Evolutionary conservation across 78 protist genomes (phyloP).

Genomic region (Capsaspora owczarzaki): DNA sequence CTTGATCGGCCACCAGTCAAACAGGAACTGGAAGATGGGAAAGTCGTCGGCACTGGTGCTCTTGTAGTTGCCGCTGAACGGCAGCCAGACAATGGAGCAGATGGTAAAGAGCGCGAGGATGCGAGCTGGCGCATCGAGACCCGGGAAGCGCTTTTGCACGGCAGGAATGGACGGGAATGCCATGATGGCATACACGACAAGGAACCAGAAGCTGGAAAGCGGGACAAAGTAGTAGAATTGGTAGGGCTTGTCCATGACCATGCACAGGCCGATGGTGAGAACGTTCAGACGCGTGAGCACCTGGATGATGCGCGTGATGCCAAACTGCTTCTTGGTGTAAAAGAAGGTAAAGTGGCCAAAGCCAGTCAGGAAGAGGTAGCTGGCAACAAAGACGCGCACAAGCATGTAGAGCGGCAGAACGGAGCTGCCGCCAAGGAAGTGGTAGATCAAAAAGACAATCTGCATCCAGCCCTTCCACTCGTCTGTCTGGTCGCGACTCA

Average conservation of each 20-base stretch:
- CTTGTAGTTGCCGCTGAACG: too few relatives aligned
- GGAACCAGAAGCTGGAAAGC: conserved; percentile 40
- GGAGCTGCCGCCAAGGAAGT: conserved; percentile 42
- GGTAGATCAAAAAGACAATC: conserved; percentile 49
- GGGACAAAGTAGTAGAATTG: conserved; percentile 53
- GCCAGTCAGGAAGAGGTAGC: conserved; percentile 71
- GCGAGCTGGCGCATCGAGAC: too few relatives aligned
- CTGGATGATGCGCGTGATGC: not conserved
- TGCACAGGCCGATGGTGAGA: conserved; percentile 10
- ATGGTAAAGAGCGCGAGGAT: too few relatives aligned
- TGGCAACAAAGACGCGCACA: conserved; percentile 54
- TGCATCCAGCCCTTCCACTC: conserved; percentile 81
- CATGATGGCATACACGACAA: conserved; percentile 9
- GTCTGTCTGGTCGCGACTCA: conserved; percentile 51
- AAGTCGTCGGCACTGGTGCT: conserved; percentile 1
- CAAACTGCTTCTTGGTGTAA: conserved; percentile 8
- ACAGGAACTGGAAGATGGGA: conserved; percentile 9
- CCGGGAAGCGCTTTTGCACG: too few relatives aligned
- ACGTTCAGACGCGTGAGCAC: conserved; percentile 48
- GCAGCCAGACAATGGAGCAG: too few relatives aligned
- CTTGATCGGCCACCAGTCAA: not conserved
- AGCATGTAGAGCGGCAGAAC: conserved; percentile 30
- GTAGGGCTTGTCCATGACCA: conserved; percentile 24
- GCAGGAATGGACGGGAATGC: too few relatives aligned
- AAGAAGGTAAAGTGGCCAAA: conserved; percentile 52